Percentiles rank a stretch among this genome's conserved stretches.
Evolutionary conservation across 2,329 filamentous ascomycete species (phyloP).

Genomic region (Diatrype stigma): DNA sequence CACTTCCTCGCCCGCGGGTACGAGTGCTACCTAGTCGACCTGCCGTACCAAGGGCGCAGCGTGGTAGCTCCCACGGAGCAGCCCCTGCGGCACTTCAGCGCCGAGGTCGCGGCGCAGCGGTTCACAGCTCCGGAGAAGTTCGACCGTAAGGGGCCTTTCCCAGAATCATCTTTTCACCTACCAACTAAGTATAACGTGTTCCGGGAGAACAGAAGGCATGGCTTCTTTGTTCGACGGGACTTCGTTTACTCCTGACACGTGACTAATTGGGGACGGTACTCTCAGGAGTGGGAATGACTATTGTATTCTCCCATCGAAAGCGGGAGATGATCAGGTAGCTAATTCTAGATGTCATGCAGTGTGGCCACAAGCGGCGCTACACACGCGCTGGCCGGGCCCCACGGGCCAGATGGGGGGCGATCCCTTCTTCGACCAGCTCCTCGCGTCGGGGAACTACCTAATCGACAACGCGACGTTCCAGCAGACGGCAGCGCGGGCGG

Average conservation of each 20-base stretch:
- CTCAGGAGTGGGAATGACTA: too few relatives aligned
- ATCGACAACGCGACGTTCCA: slow-evolving; percentile 28
- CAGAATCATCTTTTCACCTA: too few relatives aligned
- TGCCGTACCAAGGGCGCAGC: slow-evolving; percentile 41
- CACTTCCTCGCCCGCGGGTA: slow-evolving; percentile 42
- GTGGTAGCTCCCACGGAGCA: slow-evolving; percentile 33
- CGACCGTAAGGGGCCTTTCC: too few relatives aligned
- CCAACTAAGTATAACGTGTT: too few relatives aligned
- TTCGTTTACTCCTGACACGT: too few relatives aligned
- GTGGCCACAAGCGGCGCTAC: slow-evolving; percentile 36
- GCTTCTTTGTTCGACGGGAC: too few relatives aligned
- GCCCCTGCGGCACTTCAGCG: slow-evolving; percentile 22
- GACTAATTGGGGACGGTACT: too few relatives aligned
- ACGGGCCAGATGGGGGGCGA: slow-evolving; percentile 34
- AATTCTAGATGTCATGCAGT: too few relatives aligned
- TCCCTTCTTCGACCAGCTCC: slow-evolving; percentile 37
- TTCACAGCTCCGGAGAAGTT: slow-evolving; percentile 33
- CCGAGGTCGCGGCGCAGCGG: slow-evolving; percentile 30
- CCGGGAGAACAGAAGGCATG: too few relatives aligned
- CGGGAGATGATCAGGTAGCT: too few relatives aligned
- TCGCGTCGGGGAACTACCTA: slow-evolving; percentile 35
- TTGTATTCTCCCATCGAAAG: too few relatives aligned
- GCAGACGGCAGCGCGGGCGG: slow-evolving; percentile 33
- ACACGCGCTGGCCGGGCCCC: slow-evolving; percentile 40
- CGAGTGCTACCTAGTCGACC: slow-evolving; percentile 44